Conservation (phyloP, 805 yeast species). For the Jamesozyma rosinii region DNA sequence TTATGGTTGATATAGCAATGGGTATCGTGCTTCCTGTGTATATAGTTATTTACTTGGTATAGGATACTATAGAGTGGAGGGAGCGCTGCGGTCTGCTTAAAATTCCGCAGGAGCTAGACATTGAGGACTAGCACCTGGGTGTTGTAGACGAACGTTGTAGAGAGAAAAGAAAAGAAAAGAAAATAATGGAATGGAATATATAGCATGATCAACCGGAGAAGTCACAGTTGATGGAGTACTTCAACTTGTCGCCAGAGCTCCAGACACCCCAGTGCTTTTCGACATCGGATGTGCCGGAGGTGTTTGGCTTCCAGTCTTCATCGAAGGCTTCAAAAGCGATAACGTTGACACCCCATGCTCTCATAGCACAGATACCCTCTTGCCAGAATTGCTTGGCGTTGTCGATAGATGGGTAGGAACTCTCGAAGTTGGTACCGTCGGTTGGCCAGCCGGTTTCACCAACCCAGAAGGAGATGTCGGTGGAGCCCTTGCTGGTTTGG, state of each 20-base stretch:
- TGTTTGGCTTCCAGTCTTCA: constrained; percentile 91
- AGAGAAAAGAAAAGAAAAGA: no score
- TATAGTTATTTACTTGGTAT: no score
- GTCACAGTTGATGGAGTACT: constrained; percentile 42
- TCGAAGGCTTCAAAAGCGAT: constrained; percentile 91
- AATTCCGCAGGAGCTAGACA: no score
- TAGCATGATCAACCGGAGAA: constrained; percentile 26
- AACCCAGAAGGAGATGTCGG: constrained; percentile 84
- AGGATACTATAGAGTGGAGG: no score
- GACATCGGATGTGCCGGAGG: constrained; percentile 76
- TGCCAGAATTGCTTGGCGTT: constrained; percentile 81
- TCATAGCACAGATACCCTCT: constrained; percentile 82
- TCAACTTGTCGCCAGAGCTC: constrained; percentile 40
- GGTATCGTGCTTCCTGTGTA: no score
- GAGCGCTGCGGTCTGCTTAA: no score
- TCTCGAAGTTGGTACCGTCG: constrained; percentile 63
- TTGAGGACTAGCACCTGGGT: no score
- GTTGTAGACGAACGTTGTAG: no score
- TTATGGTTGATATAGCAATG: no score
- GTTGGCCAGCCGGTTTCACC: constrained; percentile 99
- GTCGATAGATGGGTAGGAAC: constrained; percentile 54
- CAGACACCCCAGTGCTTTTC: constrained; percentile 95
- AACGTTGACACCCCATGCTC: constrained; percentile 93
- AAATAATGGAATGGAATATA: no score
- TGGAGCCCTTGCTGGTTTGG: constrained; percentile 77